Evolutionary conservation across 331 rosid genomes (phyloP).

Genomic region (Quercus tomentella): DNA sequence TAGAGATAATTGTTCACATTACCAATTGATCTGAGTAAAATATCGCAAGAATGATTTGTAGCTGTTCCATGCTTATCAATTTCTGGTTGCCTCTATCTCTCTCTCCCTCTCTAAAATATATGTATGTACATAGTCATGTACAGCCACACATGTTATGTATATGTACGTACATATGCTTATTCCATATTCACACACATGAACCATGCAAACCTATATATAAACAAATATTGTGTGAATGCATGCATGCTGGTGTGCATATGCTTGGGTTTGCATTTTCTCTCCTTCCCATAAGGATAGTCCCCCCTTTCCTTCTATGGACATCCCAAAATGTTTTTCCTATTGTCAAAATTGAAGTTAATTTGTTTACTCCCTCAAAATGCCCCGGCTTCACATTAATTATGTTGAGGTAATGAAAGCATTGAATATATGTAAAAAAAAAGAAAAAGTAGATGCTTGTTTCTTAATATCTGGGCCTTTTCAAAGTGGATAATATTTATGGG

Average conservation of each 20-base stretch:
- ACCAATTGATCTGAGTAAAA: slow-evolving; percentile 60
- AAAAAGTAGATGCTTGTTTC: neutral
- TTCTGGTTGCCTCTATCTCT: slow-evolving; percentile 7
- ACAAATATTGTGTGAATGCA: neutral
- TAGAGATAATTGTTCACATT: slow-evolving; percentile 60
- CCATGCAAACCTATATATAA: neutral
- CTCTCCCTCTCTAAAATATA: neutral
- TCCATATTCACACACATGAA: neutral
- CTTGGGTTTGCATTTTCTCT: neutral
- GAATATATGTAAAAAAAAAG: neutral
- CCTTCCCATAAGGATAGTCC: neutral
- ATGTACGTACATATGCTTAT: neutral
- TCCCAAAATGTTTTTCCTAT: neutral
- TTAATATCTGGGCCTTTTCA: neutral
- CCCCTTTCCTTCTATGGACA: neutral
- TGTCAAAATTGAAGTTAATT: neutral
- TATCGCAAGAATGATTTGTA: slow-evolving; percentile 51
- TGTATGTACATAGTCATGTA: neutral
- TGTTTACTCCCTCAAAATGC: neutral
- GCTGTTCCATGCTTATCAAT: slow-evolving; percentile 35
- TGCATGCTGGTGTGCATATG: too few species aligned
- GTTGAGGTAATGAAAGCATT: neutral
- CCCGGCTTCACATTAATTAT: neutral
- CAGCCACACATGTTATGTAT: neutral
- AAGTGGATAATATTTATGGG: neutral